phyloP scores from a whole-genome alignment of 208 protist species.

The Crithidia bombi region DNA sequence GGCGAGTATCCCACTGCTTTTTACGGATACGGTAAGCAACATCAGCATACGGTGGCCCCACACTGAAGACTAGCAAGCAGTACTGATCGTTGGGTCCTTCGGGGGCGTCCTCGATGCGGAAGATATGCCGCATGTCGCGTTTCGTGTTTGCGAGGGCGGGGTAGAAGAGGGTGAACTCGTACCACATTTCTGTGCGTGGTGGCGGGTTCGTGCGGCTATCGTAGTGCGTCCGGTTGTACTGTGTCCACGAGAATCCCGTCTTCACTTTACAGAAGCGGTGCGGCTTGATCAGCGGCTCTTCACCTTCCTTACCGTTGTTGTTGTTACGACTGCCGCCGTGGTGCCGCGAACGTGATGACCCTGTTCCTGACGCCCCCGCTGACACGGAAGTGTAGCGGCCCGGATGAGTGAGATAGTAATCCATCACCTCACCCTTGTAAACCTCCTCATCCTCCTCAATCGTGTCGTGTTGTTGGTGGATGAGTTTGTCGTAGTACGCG shows the following conservation, averaged over 20 bases:
- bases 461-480: slow-evolving; percentile 68
- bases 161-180: slow-evolving; percentile 99
- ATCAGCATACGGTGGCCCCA: slow-evolving; percentile 98
- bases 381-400: slow-evolving; percentile 3
- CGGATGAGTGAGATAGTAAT: slow-evolving; percentile 74
- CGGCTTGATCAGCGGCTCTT: slow-evolving; percentile 91
- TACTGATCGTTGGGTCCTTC: slow-evolving; percentile 83
- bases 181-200: slow-evolving; percentile 98
- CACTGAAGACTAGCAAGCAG: slow-evolving; percentile 94
- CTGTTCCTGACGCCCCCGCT: background rate
- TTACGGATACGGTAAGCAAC: slow-evolving; percentile 98
- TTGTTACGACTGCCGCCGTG: slow-evolving; percentile 17
- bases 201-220: slow-evolving; percentile 98
- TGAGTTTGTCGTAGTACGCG: slow-evolving; percentile 64
- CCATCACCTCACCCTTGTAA: slow-evolving; percentile 83
- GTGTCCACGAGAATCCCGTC: slow-evolving; percentile 98
- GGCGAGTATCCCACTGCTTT: slow-evolving; percentile 96
- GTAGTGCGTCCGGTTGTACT: slow-evolving; percentile 99
- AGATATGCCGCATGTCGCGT: slow-evolving; percentile 93
- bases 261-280: slow-evolving; percentile 98
- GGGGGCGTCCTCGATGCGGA: slow-evolving; percentile 84
- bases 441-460: slow-evolving; percentile 87
- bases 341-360: slow-evolving; percentile 9
- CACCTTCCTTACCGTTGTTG: slow-evolving; percentile 17
- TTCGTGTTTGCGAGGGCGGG: slow-evolving; percentile 95